Base-by-base conservation (phyloP, 495 filamentous ascomycete genomes). In the Xylaria venustula region DNA sequence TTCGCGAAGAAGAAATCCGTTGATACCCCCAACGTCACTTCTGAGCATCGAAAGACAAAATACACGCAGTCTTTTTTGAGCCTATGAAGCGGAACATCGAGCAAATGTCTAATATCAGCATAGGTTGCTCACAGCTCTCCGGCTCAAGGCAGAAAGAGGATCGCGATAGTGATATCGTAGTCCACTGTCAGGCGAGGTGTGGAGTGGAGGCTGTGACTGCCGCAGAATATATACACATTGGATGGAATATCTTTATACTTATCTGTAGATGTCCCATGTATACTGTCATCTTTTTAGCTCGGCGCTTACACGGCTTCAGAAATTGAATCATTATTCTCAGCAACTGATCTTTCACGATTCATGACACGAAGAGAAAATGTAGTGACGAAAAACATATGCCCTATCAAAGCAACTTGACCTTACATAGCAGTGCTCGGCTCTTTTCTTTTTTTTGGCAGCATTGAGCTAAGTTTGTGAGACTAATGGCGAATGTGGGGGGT, bases 51-150 rank as follows among this genome's bases (percentile, higher is more conserved):
- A 41, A 1, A 41, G 8, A 46, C 9, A 23, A 45, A 49, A 60
- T 34, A 60, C 49, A 51, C 28, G 36, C 34, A 52, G 36, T 26
- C 25, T 60, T 34, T 60, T 34, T 17, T 45, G 47, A 26, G 20
- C 25, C 40, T 44, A 12, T 34, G 37, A 30, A 12, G 26, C 28
- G 42, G 36, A 12, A 36, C 25, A n/a, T 8, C 30, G 19, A 1
- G 32, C n/a, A n/a, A n/a, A 51, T 34, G 25, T 51, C 14, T 45
- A n/a, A 36, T 49, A 23, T 11, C 14, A 30, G 47, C 48, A 60
- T 34, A 8, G 7, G 8, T 1, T 11, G 25, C 36, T 42, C 25
- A 1, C 22, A 5, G 26, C 12, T 8, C 26, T 22, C 5, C 26
- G 17, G 14, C 25, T 20, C 15, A 7, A 14, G 9, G 7, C 20